Conservation (phyloP, 768 basidiomycete species). For the Boletus barrowsii region DNA sequence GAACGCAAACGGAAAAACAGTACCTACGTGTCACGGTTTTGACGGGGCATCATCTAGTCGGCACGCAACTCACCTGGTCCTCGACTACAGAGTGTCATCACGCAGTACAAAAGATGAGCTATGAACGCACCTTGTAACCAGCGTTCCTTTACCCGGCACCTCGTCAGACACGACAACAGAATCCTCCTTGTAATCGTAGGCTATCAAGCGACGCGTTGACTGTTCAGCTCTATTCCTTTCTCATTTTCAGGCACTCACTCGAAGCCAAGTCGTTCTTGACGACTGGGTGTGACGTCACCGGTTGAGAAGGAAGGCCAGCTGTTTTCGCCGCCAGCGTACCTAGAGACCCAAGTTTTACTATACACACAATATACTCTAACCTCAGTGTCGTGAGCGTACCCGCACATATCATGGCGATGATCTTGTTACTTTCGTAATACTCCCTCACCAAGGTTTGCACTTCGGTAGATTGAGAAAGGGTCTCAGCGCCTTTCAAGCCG, state of each 20-base stretch:
- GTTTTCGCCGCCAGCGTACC: constrained; percentile 70
- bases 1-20: constrained; percentile 73
- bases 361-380: background rate
- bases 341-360: constrained; percentile 21
- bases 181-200: constrained; percentile 71
- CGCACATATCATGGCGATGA: constrained; percentile 86
- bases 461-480: constrained; percentile 53
- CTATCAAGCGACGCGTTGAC: constrained; percentile 33
- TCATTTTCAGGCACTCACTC: constrained; percentile 33
- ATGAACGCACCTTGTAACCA: constrained; percentile 68
- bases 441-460: constrained; percentile 63
- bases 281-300: constrained; percentile 76
- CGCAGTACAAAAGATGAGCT: background rate
- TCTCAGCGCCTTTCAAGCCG: constrained; percentile 74
- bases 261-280: constrained; percentile 58
- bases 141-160: constrained; percentile 39
- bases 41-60: background rate
- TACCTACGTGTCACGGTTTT: constrained; percentile 42
- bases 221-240: background rate
- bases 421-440: constrained; percentile 38
- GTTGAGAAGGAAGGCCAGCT: constrained; percentile 56
- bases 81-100: constrained; percentile 44
- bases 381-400: constrained; percentile 39
- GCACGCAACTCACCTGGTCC: constrained; percentile 55
- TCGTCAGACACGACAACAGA: constrained; percentile 61